Evolutionary conservation across 2,329 filamentous ascomycete genomes (phyloP), one percentile per base, ranked within the genome.

Genomic region (Exutisphaerella laricina): DNA sequence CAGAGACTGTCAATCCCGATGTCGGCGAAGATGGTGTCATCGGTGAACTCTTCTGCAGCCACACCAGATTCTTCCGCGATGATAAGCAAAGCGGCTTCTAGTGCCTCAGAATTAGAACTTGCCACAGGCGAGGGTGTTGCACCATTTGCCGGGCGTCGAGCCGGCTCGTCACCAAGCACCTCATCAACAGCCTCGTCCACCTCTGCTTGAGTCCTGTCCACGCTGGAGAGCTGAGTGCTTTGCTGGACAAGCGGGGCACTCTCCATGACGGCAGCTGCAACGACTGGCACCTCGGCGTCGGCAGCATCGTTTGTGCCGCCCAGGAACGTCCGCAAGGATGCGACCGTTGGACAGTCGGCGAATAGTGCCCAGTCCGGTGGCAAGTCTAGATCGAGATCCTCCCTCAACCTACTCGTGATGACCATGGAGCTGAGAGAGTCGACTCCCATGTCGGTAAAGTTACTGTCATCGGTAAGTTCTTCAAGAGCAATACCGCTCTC

Each of bases 1-100:
- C 4, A 63, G 46, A 32, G 58, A 59, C 55, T 58, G 45, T 63
- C 59, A 13, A 63, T 45, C 10, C 60, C 59, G 16, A 55, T 28
- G 25, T 62, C 59, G 7, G 45, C 46, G 36, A 62, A 57, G 22
- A 20, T 40, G 13, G 50, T 46, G 13, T 53, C 49, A 16, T 58
- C 53, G 14, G 50, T 59, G 13, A 63, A 41, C 17, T 57, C 58
- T 9, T 39, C 43, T 1, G 55, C 22, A 16, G 49, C 54, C 16
- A 61, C 20, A 3, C 59, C 60, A 38, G 40, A 56, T 37, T 61
- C 60, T 35, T 61, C 53, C 5, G 57, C 33, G 26, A 63, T 55
- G 32, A 61, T 58, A 5, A 32, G 14, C 8, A 43, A 14, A 5
- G 30, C 39, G 17, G 28, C 30, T 16, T 21, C 8, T 10, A 41